Conservation (phyloP, 257 asterid genomes). For the Solanum peruvianum region DNA sequence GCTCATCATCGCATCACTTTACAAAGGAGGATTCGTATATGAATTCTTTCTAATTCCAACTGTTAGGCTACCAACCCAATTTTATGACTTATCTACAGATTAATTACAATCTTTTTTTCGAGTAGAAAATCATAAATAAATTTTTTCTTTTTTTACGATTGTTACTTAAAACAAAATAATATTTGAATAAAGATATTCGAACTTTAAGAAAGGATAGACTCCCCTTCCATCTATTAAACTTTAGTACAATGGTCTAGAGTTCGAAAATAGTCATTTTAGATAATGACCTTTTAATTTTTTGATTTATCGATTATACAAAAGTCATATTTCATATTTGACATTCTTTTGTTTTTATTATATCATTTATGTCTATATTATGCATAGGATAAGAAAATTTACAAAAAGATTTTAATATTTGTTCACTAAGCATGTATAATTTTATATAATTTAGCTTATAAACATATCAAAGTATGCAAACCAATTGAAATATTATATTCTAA, state of each 20-base stretch:
- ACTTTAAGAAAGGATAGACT: neutral
- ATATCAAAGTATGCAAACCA: neutral
- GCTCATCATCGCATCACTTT: neutral
- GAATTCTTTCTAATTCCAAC: neutral
- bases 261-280: neutral
- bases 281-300: neutral
- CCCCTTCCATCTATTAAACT: neutral
- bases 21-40: neutral
- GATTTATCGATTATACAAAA: neutral
- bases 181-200: neutral
- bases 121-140: neutral
- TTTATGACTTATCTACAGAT: neutral
- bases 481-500: neutral
- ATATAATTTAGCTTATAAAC: neutral
- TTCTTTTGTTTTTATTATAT: neutral
- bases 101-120: neutral
- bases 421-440: neutral
- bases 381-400: neutral
- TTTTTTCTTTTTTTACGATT: neutral
- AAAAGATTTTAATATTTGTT: neutral
- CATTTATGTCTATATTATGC: neutral
- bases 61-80: constrained; percentile 7
- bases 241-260: neutral
- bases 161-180: neutral
- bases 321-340: neutral